Evolutionary conservation across 2,329 filamentous ascomycete species (phyloP), one percentile per base, ranked within the genome.

Genomic region (Ophiosphaerella korrae): DNA sequence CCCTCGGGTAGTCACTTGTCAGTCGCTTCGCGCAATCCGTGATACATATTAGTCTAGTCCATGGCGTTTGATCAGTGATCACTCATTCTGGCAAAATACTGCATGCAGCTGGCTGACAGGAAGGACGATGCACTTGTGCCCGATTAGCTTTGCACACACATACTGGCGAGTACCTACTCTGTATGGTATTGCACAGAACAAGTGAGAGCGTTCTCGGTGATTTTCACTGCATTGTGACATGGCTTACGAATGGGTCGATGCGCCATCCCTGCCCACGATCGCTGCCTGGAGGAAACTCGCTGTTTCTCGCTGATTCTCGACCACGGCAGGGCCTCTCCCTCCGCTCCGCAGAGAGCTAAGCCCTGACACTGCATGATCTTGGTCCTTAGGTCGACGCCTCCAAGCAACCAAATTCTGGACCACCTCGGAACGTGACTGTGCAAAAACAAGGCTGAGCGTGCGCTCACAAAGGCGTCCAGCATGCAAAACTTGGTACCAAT

Each of bases 161-260:
- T 4, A 21, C 18, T 21, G 18, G 18, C 18, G 18, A 4, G 18
- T 21, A 21, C 18, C 18, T 21, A 21, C 18, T 21, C 3, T 21
- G 18, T 21, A 21, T 21, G 18, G 18, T 4, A 21, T 21, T 21
- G 18, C 18, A 21, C 18, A 21, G 3, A 21, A 21, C 18, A 21
- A 21, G 18, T 21, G 18, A 21, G 18, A 21, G 18, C 18, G 18
- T 4, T 21, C 18, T 21, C 21, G 23, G 26, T 24, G 11, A 18
- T 40, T 40, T 11, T 29, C 37, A 8, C 24, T 52, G 47, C 44
- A 55, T 49, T 37, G 48, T 31, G 48, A 45, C 38, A 54, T 60
- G 55, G 62, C 57, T 59, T 44, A 60, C 54, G 42, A 54, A 56
- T 45, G 33, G 57, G 55, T 49, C 50, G 50, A 47, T 52, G 56